Conservation (phyloP, 169 alveolate species). For the Eimeria brunetti region DNA sequence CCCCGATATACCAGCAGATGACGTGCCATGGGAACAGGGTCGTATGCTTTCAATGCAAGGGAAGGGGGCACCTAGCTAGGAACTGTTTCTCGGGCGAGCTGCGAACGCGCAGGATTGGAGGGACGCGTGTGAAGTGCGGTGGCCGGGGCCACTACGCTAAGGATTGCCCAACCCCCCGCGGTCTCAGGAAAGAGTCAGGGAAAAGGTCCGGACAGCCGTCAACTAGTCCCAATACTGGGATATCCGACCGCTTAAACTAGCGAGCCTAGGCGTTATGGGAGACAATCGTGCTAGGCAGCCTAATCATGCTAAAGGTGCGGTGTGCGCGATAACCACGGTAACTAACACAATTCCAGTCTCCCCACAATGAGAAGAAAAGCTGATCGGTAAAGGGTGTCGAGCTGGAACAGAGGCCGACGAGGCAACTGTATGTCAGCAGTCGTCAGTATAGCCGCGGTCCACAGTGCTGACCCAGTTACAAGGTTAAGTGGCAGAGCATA, state of each 20-base stretch:
- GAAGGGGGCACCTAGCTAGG: neutral
- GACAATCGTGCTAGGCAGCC: too few relatives aligned
- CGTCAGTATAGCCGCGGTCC: neutral
- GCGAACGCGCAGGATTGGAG: neutral
- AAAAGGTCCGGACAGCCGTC: too few relatives aligned
- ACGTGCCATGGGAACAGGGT: neutral
- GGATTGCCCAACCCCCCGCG: neutral
- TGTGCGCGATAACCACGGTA: too few relatives aligned
- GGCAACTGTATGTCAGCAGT: too few relatives aligned
- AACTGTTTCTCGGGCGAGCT: neutral
- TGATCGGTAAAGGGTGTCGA: neutral
- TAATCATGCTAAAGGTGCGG: too few relatives aligned
- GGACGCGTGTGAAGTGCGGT: neutral
- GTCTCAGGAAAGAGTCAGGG: too few relatives aligned
- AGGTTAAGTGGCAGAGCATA: neutral
- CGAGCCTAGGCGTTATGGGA: too few relatives aligned
- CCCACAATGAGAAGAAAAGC: neutral
- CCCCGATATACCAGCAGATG: neutral
- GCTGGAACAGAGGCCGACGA: neutral
- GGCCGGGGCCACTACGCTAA: conserved; percentile 7
- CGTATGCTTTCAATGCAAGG: neutral
- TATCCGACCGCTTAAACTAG: neutral
- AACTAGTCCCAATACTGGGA: too few relatives aligned
- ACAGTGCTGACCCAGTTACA: neutral
- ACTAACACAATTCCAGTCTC: too few relatives aligned